Base-by-base conservation (phyloP, 2,329 filamentous ascomycete genomes). In the Phialemonium atrogriseum region DNA sequence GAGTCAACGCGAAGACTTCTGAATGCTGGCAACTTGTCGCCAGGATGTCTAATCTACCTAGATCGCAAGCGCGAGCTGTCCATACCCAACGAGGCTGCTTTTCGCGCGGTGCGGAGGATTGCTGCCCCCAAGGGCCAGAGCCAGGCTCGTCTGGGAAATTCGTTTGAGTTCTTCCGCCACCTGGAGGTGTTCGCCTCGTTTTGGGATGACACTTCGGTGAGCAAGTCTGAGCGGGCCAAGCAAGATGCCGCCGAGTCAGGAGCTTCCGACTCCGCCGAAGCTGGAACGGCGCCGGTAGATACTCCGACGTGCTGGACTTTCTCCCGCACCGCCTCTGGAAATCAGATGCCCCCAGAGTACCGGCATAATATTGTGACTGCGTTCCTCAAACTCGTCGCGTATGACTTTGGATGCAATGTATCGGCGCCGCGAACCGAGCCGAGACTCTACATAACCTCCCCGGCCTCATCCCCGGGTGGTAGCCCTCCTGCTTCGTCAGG, bases 371-470 rank as follows among this genome's bases (percentile, higher is more conserved):
- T 79, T n/a, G 42, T 76, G 10, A 62, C 66, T 3, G 66, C 74
- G 21, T 79, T 80, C 34, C 51, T 80, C 34, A 80, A 80, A 49
- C 64, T 80, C 5, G 66, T 80, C 11, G 66, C 73, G 12, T 80
- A 80, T 45, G 74, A 80, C 40, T 80, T 79, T 50, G 71, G 73
- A 30, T 80, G 76, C 51, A 79, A 70, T 42, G 68, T 77, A 29
- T 59, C 63, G 3, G 60, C 67, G 16, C 59, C 75, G 11, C 66
- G 74, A 24, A 58, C 62, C 15, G 76, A 80, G 43, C 76, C 76
- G 8, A 65, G 76, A 3, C 57, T 80, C 13, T 66, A 77, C 27
- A 51, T 80, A 31, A 59, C 56, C 29, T 60, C 59, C 42, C 48
- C 34, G 39, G 27, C 38, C n/a, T n/a, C 48, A 42, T 39, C 47